A percentile compares a stretch with the other conserved stretches of the same genome.
phyloP scores from a whole-genome alignment of 2,329 filamentous ascomycete genomes.

The Emergomyces orientalis region DNA sequence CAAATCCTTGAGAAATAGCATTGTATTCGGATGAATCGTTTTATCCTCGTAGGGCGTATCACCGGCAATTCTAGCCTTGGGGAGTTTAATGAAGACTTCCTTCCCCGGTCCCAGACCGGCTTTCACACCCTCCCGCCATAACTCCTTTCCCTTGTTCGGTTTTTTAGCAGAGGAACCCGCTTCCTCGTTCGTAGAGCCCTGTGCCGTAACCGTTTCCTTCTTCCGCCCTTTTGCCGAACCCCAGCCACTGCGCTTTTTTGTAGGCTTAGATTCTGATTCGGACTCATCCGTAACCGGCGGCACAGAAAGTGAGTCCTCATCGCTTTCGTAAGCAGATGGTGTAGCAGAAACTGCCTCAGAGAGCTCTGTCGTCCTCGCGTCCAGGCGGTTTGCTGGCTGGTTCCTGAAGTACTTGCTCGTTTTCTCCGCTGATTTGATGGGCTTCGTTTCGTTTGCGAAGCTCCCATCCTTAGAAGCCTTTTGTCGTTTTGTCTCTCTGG shows the following conservation, averaged over 20 bases:
- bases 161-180: neutral
- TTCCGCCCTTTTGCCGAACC: slow-evolving; percentile 15
- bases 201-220: slow-evolving; percentile 7
- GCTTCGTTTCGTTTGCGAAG: slow-evolving; percentile 14
- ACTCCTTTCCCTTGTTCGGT: slow-evolving; percentile 36
- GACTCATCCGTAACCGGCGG: slow-evolving; percentile 10
- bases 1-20: slow-evolving; percentile 52
- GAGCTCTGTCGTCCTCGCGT: slow-evolving; percentile 16
- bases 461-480: slow-evolving; percentile 12
- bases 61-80: slow-evolving; percentile 52
- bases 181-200: slow-evolving; percentile 11
- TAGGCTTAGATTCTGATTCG: slow-evolving; percentile 17
- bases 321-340: slow-evolving; percentile 25
- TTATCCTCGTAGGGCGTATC: slow-evolving; percentile 48
- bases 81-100: slow-evolving; percentile 53
- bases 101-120: slow-evolving; percentile 50
- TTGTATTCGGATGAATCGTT: slow-evolving; percentile 54
- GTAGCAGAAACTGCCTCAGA: slow-evolving; percentile 22
- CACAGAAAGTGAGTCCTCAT: slow-evolving; percentile 46
- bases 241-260: slow-evolving; percentile 18
- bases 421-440: slow-evolving; percentile 33
- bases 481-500: slow-evolving; percentile 12
- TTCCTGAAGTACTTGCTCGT: slow-evolving; percentile 45
- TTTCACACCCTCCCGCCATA: slow-evolving; percentile 50
- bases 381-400: slow-evolving; percentile 26